Percentiles rank a stretch among this genome's conserved stretches.
phyloP scores from a whole-genome alignment of 495 filamentous ascomycete genomes.

The Aspergillus sparsus region DNA sequence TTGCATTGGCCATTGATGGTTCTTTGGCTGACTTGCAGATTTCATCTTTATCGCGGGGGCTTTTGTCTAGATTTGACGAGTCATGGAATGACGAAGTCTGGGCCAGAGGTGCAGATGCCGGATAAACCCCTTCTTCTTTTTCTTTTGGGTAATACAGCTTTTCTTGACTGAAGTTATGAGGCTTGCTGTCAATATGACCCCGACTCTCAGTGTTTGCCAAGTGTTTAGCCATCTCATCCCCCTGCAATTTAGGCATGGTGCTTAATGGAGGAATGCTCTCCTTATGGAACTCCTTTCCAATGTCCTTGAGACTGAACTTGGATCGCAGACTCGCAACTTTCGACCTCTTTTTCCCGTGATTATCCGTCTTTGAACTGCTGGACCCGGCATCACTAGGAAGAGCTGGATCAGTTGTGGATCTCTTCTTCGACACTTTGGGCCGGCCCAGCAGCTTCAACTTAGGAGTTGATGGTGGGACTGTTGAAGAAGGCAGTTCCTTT shows the following conservation, averaged over 20 bases:
- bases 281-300: conserved; percentile 32
- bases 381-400: conserved; percentile 15
- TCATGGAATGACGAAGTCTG: conserved; percentile 13
- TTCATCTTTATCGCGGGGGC: conserved; percentile 3
- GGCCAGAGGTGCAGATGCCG: conserved; percentile 21
- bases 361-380: conserved; percentile 27
- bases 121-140: conserved; percentile 7
- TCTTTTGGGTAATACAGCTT: conserved; percentile 23
- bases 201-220: conserved; percentile 2
- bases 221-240: not conserved
- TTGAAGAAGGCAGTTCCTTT: no score
- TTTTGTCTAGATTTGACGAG: conserved; percentile 1
- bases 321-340: conserved; percentile 31
- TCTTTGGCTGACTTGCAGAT: not conserved
- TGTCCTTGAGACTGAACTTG: conserved; percentile 40
- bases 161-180: conserved; percentile 13
- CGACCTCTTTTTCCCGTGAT: conserved; percentile 31
- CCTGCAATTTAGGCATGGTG: conserved; percentile 18
- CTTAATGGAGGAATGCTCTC: conserved; percentile 20
- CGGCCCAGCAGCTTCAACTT: conserved; percentile 12
- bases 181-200: not conserved
- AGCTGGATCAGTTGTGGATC: conserved; percentile 23
- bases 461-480: not conserved
- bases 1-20: conserved; percentile 2
- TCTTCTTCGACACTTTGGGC: conserved; percentile 21